phyloP scores from a whole-genome alignment of 345 rosid species.

The Bruguiera parviflora region DNA sequence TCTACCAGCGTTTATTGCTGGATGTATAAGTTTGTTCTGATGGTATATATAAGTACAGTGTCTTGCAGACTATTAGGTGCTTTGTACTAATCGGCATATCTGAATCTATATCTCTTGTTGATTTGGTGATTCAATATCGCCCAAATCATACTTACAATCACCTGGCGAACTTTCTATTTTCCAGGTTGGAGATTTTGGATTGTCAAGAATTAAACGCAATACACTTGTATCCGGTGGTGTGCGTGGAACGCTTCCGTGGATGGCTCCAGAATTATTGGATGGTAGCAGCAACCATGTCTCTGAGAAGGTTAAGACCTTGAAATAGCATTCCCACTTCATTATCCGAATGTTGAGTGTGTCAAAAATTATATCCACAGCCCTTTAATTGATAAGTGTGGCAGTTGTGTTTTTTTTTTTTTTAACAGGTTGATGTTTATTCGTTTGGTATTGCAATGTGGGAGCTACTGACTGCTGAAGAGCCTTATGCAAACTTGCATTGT shows the following conservation, averaged over 20 bases:
- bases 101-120: not conserved
- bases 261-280: conserved; percentile 87
- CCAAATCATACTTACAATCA: not conserved
- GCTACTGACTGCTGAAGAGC: conserved; percentile 78
- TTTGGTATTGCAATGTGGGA: conserved; percentile 92
- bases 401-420: conserved; percentile 2
- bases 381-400: not conserved
- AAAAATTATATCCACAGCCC: not conserved
- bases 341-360: not conserved
- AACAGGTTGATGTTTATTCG: conserved; percentile 90
- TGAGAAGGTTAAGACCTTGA: conserved; percentile 52
- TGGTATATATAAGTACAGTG: too few relatives aligned
- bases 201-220: conserved; percentile 87
- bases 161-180: not conserved
- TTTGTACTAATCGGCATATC: not conserved
- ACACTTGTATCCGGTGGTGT: conserved; percentile 90
- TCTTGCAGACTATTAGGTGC: not conserved
- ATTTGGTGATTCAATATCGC: not conserved
- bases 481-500: conserved; percentile 85
- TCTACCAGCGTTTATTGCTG: not conserved
- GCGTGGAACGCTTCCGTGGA: conserved; percentile 97
- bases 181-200: conserved; percentile 93
- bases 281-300: conserved; percentile 80
- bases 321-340: not conserved
- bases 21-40: too few relatives aligned